Evolutionary conservation across 2,329 filamentous ascomycete genomes (phyloP), one percentile per base, ranked within the genome.

Genomic region (Helicocarpus griseus): DNA sequence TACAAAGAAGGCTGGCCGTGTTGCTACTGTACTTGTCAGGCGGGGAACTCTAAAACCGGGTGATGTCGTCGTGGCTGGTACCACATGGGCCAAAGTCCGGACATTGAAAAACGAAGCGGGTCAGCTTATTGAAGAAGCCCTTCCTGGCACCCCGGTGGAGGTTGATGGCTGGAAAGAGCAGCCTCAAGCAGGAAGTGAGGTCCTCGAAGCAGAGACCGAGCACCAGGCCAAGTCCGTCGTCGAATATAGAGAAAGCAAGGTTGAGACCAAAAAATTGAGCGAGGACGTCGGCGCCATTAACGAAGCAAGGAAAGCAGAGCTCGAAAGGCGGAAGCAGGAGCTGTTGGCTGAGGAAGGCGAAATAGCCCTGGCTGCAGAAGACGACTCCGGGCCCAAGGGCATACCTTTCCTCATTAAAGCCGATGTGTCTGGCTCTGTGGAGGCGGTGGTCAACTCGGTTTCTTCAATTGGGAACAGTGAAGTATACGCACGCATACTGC

Each of bases 131-230:
- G 60, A 74, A 1, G 83, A 89, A 67, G 90, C 89, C 13, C 81
- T 83, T 0, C 94, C 93, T 0, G 93, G 93, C 33, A 93, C 85
- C 26, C 89, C 94, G 0, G 87, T 95, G 2, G 89, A 97, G 68
- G 81, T 98, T 19, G 82, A 96, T 56, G 93, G 93, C n/a, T 98
- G 93, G 93, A 83, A 84, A 60, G 86, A 89, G 33, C 84, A 89
- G 57, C 91, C 93, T 0, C 77, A 80, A 22, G 91, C 93, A 1
- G 94, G 94, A 47, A 87, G 94, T 61, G 82, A 89, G 71, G 85
- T 95, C 7, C 75, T 98, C 0, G 87, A 97, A 70, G 88, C 90
- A 1, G 75, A 79, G 0, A 82, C 83, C 58, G 90, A 97, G 69
- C 79, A 82, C 54, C 84, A 80, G 56, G 93, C 89, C 33, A 87